Evolutionary conservation across 805 yeast species (phyloP).

Genomic region (Cephaloascus albidus): DNA sequence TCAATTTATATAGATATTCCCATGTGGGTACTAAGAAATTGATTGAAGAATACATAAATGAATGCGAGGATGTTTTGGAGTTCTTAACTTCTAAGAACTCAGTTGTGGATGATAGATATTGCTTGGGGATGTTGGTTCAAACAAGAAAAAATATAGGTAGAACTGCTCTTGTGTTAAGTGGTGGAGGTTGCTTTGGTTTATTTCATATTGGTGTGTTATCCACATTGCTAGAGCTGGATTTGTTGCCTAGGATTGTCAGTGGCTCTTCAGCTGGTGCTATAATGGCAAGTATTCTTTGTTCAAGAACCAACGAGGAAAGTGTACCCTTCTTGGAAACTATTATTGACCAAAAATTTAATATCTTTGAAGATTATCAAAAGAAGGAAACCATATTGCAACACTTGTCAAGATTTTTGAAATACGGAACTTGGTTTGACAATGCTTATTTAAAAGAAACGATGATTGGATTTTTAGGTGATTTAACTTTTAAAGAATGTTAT

Average conservation of each 20-base stretch:
- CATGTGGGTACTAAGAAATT: conserved; percentile 78
- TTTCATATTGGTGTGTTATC: conserved; percentile 89
- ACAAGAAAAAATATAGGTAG: conserved; percentile 89
- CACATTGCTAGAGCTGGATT: conserved; percentile 61
- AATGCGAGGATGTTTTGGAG: conserved; percentile 48
- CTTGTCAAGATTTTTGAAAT: conserved; percentile 54
- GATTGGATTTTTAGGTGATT: conserved; percentile 72
- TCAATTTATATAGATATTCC: conserved; percentile 65
- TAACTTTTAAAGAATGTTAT: conserved; percentile 91
- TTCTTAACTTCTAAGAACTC: conserved; percentile 26
- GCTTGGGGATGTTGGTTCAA: conserved; percentile 73
- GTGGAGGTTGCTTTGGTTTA: conserved; percentile 92
- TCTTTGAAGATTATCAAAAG: conserved; percentile 38
- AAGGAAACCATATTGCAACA: conserved; percentile 38
- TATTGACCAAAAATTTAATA: conserved; percentile 44
- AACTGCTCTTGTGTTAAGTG: conserved; percentile 89
- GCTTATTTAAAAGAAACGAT: conserved; percentile 62
- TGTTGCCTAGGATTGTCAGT: conserved; percentile 79
- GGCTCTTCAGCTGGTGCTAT: conserved; percentile 97
- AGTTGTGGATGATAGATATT: conserved; percentile 54
- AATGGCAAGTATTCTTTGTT: conserved; percentile 81
- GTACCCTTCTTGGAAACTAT: conserved; percentile 48
- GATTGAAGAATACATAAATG: conserved; percentile 75
- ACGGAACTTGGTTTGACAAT: conserved; percentile 86
- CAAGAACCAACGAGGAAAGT: conserved; percentile 68